Conservation (phyloP, 2,329 filamentous ascomycete species). For the Trichoderma sp. region DNA sequence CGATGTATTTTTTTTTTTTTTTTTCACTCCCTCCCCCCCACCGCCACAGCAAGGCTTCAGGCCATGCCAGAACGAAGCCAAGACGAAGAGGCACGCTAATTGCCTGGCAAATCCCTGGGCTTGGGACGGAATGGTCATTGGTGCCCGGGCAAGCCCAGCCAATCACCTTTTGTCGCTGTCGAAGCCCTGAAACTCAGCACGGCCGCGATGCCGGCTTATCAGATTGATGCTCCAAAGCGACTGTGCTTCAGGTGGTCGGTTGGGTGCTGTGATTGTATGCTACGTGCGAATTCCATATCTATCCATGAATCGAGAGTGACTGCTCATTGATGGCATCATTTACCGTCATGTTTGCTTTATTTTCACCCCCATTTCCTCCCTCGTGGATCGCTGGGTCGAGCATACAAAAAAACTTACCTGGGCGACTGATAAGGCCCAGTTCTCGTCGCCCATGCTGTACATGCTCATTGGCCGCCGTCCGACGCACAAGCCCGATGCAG, state of each 20-base stretch:
- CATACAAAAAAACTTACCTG: neutral
- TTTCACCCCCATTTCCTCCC: neutral
- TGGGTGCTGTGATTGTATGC: too few relatives aligned
- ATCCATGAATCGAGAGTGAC: too few relatives aligned
- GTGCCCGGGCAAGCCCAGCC: slow-evolving; percentile 18
- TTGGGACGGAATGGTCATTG: slow-evolving; percentile 15
- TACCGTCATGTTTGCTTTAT: neutral
- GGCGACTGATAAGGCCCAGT: neutral
- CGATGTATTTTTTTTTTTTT: slow-evolving; percentile 28
- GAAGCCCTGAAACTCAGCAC: neutral
- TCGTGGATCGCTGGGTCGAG: neutral
- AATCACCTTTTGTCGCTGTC: slow-evolving; percentile 14
- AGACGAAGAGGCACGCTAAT: slow-evolving; percentile 5
- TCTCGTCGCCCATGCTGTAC: neutral
- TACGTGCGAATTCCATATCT: too few relatives aligned
- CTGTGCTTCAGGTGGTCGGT: too few relatives aligned
- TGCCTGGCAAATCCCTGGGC: slow-evolving; percentile 2
- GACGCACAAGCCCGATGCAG: neutral
- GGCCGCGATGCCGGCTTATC: neutral
- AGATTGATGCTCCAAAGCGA: too few relatives aligned
- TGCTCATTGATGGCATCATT: neutral
- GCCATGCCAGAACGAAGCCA: neutral
- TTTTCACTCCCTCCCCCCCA: neutral
- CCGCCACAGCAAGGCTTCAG: slow-evolving; percentile 13
- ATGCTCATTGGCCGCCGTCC: neutral